These are phyloP conservation scores for Hypoxylon lenormandii DNA, from an alignment of 495 filamentous ascomycete species.

Conservation along the genomic window DNA sequence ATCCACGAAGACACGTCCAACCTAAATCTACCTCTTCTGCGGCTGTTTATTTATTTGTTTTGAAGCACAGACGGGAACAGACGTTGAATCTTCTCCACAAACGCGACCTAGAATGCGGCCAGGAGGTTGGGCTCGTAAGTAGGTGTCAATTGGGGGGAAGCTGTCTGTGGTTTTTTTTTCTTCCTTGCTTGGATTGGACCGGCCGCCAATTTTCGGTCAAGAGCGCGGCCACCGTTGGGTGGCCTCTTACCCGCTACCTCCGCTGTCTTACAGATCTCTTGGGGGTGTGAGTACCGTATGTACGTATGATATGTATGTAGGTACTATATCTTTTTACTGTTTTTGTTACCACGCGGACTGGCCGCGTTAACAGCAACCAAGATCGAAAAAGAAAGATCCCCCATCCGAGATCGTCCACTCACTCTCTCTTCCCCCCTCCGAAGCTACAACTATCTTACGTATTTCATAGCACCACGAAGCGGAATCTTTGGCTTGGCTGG, in stretches of 20 bases:
- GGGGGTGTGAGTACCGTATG: background rate
- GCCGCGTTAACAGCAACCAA: constrained; percentile 36
- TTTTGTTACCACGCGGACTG: constrained; percentile 43
- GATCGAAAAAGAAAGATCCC: constrained; percentile 18
- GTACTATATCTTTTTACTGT: constrained; percentile 12
- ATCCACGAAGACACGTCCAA: background rate
- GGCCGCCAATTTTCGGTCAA: constrained; percentile 42
- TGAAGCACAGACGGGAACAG: constrained; percentile 35
- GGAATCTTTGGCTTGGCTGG: no score
- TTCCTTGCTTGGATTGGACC: constrained; percentile 26
- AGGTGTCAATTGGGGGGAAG: background rate
- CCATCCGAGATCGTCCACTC: constrained; percentile 34
- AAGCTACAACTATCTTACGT: constrained; percentile 17
- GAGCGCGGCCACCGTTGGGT: constrained; percentile 42
- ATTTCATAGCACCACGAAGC: constrained; percentile 1
- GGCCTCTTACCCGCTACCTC: constrained; percentile 31
- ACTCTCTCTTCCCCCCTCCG: no score
- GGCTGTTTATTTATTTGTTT: constrained; percentile 43
- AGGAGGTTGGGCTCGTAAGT: constrained; percentile 46
- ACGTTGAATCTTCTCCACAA: constrained; percentile 39
- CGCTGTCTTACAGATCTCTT: constrained; percentile 22
- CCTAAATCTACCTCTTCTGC: constrained; percentile 6
- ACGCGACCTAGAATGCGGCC: constrained; percentile 48
- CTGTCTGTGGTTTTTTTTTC: constrained; percentile 5
- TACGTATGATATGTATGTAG: background rate